phyloP scores from a whole-genome alignment of 2,329 filamentous ascomycete species.

The Periglandula ipomoeae region DNA sequence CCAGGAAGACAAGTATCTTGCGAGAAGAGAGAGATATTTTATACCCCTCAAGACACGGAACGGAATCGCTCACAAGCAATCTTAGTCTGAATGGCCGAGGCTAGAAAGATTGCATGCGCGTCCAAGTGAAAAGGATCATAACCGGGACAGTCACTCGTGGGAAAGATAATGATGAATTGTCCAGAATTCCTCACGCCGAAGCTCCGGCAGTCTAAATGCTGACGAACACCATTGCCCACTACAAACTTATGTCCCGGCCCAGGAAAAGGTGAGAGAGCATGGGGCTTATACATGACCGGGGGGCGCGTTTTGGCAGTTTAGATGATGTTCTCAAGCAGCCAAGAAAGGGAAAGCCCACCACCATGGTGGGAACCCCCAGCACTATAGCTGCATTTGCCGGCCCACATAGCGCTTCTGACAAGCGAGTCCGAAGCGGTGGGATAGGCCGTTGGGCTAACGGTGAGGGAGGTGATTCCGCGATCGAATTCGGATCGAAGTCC shows the following conservation, averaged over 20 bases:
- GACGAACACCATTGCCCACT: no score
- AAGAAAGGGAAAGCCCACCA: not conserved
- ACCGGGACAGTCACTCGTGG: not conserved
- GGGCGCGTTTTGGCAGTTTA: not conserved
- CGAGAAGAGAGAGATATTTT: not conserved
- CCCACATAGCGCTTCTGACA: conserved; percentile 6
- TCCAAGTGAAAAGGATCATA: not conserved
- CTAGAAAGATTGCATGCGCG: not conserved
- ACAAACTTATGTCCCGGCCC: no score
- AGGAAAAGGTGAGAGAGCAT: no score
- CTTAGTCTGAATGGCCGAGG: not conserved
- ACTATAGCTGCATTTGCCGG: not conserved
- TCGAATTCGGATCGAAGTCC: not conserved
- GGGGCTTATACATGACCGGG: not conserved
- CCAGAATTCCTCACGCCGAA: no score
- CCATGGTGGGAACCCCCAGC: not conserved
- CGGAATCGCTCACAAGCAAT: not conserved
- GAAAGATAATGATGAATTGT: not conserved
- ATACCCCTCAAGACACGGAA: not conserved
- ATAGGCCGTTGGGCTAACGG: not conserved
- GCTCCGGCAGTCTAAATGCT: not conserved
- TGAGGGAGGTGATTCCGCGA: not conserved
- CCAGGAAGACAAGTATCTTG: no score
- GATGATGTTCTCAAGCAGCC: not conserved
- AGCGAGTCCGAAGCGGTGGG: conserved; percentile 4